Conservation (phyloP, 2,329 filamentous ascomycete genomes). For the Alternaria consortialis region DNA sequence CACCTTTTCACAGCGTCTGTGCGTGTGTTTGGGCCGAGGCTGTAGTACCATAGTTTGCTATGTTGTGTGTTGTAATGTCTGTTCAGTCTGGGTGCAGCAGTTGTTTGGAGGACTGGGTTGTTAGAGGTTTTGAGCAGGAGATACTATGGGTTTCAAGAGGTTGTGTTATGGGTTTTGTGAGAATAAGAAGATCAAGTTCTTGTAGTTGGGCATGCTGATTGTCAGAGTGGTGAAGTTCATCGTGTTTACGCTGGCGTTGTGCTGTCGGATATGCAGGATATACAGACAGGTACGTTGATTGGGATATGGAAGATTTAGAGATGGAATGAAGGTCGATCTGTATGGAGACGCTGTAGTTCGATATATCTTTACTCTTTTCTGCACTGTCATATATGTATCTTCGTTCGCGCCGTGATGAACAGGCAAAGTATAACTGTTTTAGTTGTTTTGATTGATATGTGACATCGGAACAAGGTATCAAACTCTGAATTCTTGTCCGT, state of each 20-base stretch:
- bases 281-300: background rate
- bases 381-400: background rate
- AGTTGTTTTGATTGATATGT: too few relatives aligned
- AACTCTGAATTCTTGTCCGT: background rate
- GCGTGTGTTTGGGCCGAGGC: background rate
- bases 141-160: background rate
- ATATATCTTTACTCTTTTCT: background rate
- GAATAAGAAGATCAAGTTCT: background rate
- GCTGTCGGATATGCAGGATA: background rate
- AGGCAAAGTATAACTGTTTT: background rate
- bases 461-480: background rate
- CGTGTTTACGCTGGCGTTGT: conserved; percentile 6
- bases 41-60: conserved; percentile 1
- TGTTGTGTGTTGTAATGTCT: background rate
- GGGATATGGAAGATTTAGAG: background rate
- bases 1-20: background rate
- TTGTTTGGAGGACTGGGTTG: too few relatives aligned
- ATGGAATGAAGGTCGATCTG: background rate
- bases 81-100: background rate
- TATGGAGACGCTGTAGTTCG: background rate
- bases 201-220: background rate
- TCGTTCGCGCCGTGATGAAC: background rate
- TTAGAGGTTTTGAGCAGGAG: background rate
- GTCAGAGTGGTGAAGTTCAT: background rate
- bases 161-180: too few relatives aligned